Conservation (phyloP, 148 eudicot species). For the Chenopodium formosanum region DNA sequence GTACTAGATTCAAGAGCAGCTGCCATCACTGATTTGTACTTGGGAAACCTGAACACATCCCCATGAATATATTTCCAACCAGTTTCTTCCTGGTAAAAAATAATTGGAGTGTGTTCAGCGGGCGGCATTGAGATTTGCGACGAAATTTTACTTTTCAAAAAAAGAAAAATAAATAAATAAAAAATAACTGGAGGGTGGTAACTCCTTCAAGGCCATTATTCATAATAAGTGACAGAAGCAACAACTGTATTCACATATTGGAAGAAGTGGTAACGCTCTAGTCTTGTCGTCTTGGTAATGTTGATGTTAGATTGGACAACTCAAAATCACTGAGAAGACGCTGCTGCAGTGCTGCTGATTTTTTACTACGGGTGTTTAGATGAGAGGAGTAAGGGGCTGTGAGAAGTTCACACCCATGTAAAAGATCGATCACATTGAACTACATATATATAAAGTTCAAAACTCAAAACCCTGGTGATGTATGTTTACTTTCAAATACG, state of each 20-base stretch:
- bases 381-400: neutral
- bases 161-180: no score
- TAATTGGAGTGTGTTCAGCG: constrained; percentile 31
- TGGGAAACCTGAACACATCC: constrained; percentile 76
- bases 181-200: no score
- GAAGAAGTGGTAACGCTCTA: constrained; percentile 15
- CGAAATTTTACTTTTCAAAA: no score
- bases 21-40: constrained; percentile 64
- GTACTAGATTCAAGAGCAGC: constrained; percentile 82
- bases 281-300: neutral
- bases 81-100: constrained; percentile 68
- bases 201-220: no score
- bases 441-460: no score
- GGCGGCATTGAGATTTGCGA: neutral
- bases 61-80: constrained; percentile 92
- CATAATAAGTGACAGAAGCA: no score
- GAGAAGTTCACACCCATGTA: neutral
- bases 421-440: neutral
- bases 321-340: neutral
- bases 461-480: neutral
- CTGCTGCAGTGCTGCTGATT: neutral
- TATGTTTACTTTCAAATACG: neutral
- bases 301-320: constrained; percentile 1
- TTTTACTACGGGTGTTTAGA: neutral
- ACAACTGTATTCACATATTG: neutral